Base-by-base conservation (phyloP, 495 filamentous ascomycete genomes). In the Oleoguttula mirabilis region DNA sequence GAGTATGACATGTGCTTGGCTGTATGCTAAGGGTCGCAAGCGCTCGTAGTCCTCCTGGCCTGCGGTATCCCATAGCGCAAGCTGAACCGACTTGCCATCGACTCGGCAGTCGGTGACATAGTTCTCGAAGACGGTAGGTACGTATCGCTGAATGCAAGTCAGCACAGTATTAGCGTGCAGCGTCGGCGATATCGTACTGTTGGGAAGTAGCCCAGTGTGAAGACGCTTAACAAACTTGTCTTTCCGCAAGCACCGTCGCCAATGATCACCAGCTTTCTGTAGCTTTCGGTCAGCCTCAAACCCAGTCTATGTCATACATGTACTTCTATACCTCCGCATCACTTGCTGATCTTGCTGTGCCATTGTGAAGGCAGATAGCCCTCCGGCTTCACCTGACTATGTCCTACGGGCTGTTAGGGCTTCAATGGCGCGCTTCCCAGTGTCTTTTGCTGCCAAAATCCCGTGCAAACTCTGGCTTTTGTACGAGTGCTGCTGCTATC, bases 191-290 rank as follows among this genome's bases (percentile, higher is more conserved):
- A n/a, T n/a, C 85, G 67, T 72, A 98, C 90, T 46, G 88, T 92
- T 57, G 90, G 90, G 56, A 99, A 99, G 63, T 94, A 96, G 16
- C 90, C 90, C 34, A 99, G 71, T 8, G 90, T 99, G 63, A 99
- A 99, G 46, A 99, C 90, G 60, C 88, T 94, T 48, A 99, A 70
- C 47, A 99, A 67, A 78, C 83, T 92, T 31, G 90, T 99, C 67
- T 99, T 99, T 45, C 90, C 90, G 67, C 90, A 99, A 47, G 90
- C 90, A 67, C 90, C 90, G 60, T 99, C 90, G 32, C 90, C 90
- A 55, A 99, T 99, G 43, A 99, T 99, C 51, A 99, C 90, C 59
- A 99, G 69, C 67, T 99, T 99, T 68, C 90, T 99, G 55, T 50
- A 21, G 3, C n/a, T 11, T 5, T 7, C 17, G 10, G 16, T 27